These are phyloP conservation scores for Diospyros kaki DNA, from an alignment of 148 eudicot genomes.

Conservation along the genomic window DNA sequence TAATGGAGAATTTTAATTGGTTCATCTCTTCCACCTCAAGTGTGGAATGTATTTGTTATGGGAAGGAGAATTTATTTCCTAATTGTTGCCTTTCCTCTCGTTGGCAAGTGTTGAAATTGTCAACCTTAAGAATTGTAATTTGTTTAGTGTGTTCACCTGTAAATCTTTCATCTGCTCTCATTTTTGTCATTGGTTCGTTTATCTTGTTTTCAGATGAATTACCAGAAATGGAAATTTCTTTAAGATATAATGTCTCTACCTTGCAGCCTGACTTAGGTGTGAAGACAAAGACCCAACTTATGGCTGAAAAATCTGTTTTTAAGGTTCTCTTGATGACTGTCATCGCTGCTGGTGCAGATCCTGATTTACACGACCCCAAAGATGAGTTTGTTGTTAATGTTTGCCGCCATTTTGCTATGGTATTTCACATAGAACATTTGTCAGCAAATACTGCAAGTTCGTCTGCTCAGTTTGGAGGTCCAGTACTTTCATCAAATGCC, in stretches of 20 bases:
- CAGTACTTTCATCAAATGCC: constrained; percentile 41
- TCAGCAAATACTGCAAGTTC: constrained; percentile 39
- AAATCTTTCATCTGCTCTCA: not conserved
- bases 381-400: constrained; percentile 76
- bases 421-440: constrained; percentile 69
- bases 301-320: constrained; percentile 95
- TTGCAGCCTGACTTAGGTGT: constrained; percentile 93
- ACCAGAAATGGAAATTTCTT: not conserved
- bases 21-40: constrained; percentile 1
- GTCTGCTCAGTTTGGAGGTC: constrained; percentile 45
- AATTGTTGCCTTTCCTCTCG: not conserved
- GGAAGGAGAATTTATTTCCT: not conserved
- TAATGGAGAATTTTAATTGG: not conserved
- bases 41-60: not conserved
- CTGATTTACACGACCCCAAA: constrained; percentile 59
- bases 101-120: not conserved
- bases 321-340: constrained; percentile 89
- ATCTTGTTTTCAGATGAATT: constrained; percentile 2
- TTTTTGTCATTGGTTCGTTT: not conserved
- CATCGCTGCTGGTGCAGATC: constrained; percentile 84
- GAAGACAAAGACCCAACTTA: constrained; percentile 96
- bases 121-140: not conserved
- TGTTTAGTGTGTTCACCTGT: not conserved
- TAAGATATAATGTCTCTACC: not conserved
- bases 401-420: constrained; percentile 90